Base-by-base conservation (phyloP, 164 flowering plant genomes). In the grape (Vitis vinifera) region DNA sequence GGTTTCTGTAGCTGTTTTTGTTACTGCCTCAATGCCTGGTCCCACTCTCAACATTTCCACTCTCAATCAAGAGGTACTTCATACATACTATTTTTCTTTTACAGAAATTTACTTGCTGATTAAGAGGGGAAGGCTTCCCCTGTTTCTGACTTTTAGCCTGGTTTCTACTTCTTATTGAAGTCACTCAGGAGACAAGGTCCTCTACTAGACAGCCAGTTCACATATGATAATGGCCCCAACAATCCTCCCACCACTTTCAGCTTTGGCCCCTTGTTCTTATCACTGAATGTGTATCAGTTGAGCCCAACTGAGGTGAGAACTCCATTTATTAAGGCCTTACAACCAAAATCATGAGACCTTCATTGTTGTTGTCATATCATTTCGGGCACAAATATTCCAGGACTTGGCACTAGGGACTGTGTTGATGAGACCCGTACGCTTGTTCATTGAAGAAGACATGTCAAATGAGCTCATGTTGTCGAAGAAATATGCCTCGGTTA, bases 1-100 rank as follows among this genome's bases (percentile, higher is more conserved):
- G 65, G 72, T 83, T 13, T 55, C 72, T 9, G 78, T 63, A 0
- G 77, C 79, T 13, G 79, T 80, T 47, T 83, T 76, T 47, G 72
- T 76, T 58, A 67, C 74, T 59, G 83, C 86, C 48, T 49, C 67
- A 11, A 72, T 75, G 82, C 82, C 79, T 13, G 82, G 78, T 31
- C 76, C 79, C 3, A 2, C 62, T 10, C 72, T 73, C 30, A 73
- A 67, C 63, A 48, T 71, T 17, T 70, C 80, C 14, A 31, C 62
- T 17, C 66, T 77, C 31, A 8, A 44, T 27, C 23, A 60, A 53
- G 69, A 73, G 80, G 77, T 77, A 62, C 19, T 51, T 14, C 31
- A 8, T 48, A 1, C 30, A 16, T 57, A 17, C 19, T 17, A 16
- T 17, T 31, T 31, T 31, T 31, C 6, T 31, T 31, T 31, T 31